Evolutionary conservation across 2,329 filamentous ascomycete genomes (phyloP).

Genomic region (Ophiostoma sp.): DNA sequence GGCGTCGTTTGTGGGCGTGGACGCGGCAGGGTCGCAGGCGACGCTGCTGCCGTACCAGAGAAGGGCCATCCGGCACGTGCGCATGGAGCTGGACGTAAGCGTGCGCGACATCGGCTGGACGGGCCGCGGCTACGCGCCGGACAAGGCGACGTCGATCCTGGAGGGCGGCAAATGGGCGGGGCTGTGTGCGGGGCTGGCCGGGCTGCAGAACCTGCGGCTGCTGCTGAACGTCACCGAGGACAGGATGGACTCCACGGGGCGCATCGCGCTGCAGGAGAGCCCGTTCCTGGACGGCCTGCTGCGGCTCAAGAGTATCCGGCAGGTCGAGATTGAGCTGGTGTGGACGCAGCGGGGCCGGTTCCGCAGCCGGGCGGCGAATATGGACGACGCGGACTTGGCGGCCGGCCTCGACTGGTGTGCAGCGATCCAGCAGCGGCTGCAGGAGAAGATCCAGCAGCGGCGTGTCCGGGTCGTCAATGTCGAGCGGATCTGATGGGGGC

Average conservation of each 20-base stretch:
- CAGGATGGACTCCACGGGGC: neutral
- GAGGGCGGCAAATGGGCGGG: neutral
- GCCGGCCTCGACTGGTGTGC: neutral
- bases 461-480: neutral
- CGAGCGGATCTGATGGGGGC: neutral
- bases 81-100: slow-evolving; percentile 42
- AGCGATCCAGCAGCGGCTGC: neutral
- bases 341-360: slow-evolving; percentile 10
- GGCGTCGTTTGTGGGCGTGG: slow-evolving; percentile 30
- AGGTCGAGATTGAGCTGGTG: slow-evolving; percentile 38
- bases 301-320: slow-evolving; percentile 32
- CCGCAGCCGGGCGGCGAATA: neutral
- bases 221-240: slow-evolving; percentile 33
- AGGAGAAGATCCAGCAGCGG: neutral
- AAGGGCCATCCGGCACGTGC: slow-evolving; percentile 32
- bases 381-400: neutral
- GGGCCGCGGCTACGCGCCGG: neutral
- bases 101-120: slow-evolving; percentile 34
- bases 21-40: slow-evolving; percentile 39
- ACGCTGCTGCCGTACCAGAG: slow-evolving; percentile 27
- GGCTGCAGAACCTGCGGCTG: slow-evolving; percentile 38
- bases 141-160: neutral
- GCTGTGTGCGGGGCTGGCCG: slow-evolving; percentile 18
- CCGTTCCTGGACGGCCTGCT: slow-evolving; percentile 30
- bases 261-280: neutral